Percentiles rank a stretch among this genome's conserved stretches.
Evolutionary conservation across 202 grass and related monocot genomes (phyloP).

Genomic region (Musa balbisiana): DNA sequence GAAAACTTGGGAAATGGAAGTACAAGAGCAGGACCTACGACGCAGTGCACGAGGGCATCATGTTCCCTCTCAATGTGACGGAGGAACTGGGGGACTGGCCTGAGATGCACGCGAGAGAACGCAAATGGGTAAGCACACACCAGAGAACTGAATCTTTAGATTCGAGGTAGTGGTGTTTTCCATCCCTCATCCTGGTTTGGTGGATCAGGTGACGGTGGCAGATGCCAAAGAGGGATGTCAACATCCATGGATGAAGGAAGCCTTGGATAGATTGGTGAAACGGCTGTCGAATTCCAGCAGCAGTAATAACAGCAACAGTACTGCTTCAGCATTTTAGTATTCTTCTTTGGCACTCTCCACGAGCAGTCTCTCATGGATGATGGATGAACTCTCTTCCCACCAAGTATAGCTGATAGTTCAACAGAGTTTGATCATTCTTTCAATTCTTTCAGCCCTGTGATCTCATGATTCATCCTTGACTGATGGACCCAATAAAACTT

Average conservation of each 20-base stretch:
- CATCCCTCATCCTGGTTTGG: not conserved
- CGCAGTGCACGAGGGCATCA: constrained; percentile 30
- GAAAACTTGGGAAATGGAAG: constrained; percentile 38
- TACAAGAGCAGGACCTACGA: constrained; percentile 35
- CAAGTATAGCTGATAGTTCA: not conserved
- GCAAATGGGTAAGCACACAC: constrained; percentile 24
- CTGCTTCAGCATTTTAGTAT: not conserved
- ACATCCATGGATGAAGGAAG: constrained; percentile 39
- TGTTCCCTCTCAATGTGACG: constrained; percentile 37
- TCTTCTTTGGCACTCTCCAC: not conserved
- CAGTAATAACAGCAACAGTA: no score
- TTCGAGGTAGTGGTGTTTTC: no score
- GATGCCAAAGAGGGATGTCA: constrained; percentile 36
- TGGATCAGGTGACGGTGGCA: constrained; percentile 27
- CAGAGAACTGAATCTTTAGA: no score
- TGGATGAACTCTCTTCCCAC: not conserved
- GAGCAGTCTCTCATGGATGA: not conserved
- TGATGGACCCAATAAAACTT: no score
- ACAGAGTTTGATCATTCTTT: no score
- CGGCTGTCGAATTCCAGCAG: not conserved
- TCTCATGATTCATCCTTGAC: no score
- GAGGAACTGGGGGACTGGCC: constrained; percentile 33
- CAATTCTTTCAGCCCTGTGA: no score
- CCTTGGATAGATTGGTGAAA: constrained; percentile 31
- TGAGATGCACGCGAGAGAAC: constrained; percentile 36